Evolutionary conservation across 306 rosid genomes (phyloP), one percentile per base, ranked within the genome.

Genomic region (Cicer pinnatifidum): DNA sequence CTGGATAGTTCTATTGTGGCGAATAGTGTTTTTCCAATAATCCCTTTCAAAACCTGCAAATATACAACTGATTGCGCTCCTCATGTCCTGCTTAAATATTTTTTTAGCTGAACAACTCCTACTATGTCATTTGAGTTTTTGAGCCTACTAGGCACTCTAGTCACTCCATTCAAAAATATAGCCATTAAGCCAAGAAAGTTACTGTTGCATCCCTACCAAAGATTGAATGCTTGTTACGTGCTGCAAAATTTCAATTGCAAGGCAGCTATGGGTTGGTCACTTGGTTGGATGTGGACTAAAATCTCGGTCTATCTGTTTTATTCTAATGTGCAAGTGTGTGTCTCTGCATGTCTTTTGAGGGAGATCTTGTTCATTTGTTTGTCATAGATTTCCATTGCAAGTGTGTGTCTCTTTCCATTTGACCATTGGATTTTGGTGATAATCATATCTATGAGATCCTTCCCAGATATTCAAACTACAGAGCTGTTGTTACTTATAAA

Each of bases 401-500:
- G 67, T 35, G 15, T 56, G 44, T 53, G 58, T 46, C 46, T 28
- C 35, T 28, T 28, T 28, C 56, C 74, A 56, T 56, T 44, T 69
- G 47, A 15, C 53, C 33, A 11, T 71, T 15, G 28, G 28, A 7
- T 63, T 17, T 15, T 54, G 35, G 12, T 6, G 50, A 39, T 53
- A 38, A 43, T 71, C 44, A 41, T 16, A 15, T 64, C 52, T 48
- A 3, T 54, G 4, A 67, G n/a, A 73, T 63, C 60, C 56, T 65
- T 58, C 35, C 41, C 38, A 48, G 11, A 73, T 73, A 19, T 41
- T 11, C 23, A 44, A 54, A 43, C 40, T 53, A 35, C 43, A 28
- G 56, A 69, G 23, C 56, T 41, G 35, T 45, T 61, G 66, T 67
- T n/a, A 64, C 75, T 70, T 11, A 76, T n/a, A 9, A 61, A 40